Evolutionary conservation across 768 basidiomycete genomes (phyloP).

Genomic region (Collybia nuda): DNA sequence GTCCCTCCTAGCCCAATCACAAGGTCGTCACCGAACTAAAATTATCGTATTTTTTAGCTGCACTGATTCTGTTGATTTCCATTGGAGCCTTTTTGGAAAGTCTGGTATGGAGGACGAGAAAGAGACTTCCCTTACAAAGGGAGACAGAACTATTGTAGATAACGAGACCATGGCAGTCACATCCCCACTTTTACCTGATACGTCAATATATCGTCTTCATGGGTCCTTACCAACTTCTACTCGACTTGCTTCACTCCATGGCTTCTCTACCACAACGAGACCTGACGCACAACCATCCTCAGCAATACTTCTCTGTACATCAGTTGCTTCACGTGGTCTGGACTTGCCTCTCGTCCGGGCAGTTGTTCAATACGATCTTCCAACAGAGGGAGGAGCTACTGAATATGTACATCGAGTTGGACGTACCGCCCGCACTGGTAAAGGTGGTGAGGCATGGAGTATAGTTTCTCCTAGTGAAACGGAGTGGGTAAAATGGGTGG

Average conservation of each 20-base stretch:
- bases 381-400: conserved; percentile 93
- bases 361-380: conserved; percentile 95
- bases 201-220: conserved; percentile 86
- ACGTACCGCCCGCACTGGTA: conserved; percentile 94
- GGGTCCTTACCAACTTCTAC: conserved; percentile 84
- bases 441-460: conserved; percentile 94
- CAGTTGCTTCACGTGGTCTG: conserved; percentile 97
- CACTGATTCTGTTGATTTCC: conserved; percentile 97
- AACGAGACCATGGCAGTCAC: conserved; percentile 53
- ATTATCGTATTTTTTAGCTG: conserved; percentile 96
- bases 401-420: conserved; percentile 98
- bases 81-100: conserved; percentile 82
- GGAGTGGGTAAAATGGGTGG: conserved; percentile 90
- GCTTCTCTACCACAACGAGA: conserved; percentile 59
- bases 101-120: conserved; percentile 57
- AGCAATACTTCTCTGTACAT: conserved; percentile 90
- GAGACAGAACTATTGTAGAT: conserved; percentile 13
- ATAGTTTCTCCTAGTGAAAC: conserved; percentile 85
- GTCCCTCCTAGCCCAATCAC: conserved; percentile 66
- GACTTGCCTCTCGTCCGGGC: conserved; percentile 93
- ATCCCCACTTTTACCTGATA: conserved; percentile 79
- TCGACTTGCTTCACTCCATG: conserved; percentile 80
- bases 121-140: conserved; percentile 21
- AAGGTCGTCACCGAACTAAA: conserved; percentile 54
- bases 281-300: conserved; percentile 30